These are phyloP conservation scores for Kandelia obovata DNA, from an alignment of 345 rosid genomes.

Conservation along the genomic window DNA sequence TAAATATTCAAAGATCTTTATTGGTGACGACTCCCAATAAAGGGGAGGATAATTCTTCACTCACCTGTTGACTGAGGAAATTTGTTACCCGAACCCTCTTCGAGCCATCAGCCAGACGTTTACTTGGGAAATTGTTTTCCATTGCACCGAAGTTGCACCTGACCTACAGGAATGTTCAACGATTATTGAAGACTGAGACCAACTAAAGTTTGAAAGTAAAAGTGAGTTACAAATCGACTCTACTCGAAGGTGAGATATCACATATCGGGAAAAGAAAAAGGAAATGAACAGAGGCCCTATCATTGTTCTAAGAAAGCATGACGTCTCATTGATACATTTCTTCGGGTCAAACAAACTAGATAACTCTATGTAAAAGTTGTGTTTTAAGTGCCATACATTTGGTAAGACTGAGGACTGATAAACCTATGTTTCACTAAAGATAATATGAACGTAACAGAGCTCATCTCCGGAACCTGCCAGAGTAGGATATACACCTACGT, in stretches of 20 bases:
- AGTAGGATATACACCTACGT: no score
- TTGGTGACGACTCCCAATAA: no score
- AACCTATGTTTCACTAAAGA: background rate
- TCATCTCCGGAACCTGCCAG: background rate
- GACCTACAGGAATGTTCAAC: slow-evolving; percentile 41
- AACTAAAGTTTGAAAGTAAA: background rate
- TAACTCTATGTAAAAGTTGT: no score
- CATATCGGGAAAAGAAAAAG: no score
- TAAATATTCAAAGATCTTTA: no score
- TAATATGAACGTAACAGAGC: background rate
- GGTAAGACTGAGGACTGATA: no score
- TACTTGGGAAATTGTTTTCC: slow-evolving; percentile 57
- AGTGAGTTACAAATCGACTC: background rate
- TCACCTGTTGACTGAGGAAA: slow-evolving; percentile 46
- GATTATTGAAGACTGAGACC: background rate
- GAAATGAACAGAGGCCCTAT: no score
- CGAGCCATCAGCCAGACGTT: slow-evolving; percentile 82
- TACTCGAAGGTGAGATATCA: no score
- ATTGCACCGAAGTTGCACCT: slow-evolving; percentile 27
- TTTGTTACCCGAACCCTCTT: slow-evolving; percentile 72
- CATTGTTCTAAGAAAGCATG: no score
- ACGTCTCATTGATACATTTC: no score
- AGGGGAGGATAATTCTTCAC: background rate
- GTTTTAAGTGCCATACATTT: no score
- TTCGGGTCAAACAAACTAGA: no score